Base-by-base conservation (phyloP, 2,329 filamentous ascomycete species). In the Botrytis paeoniae region DNA sequence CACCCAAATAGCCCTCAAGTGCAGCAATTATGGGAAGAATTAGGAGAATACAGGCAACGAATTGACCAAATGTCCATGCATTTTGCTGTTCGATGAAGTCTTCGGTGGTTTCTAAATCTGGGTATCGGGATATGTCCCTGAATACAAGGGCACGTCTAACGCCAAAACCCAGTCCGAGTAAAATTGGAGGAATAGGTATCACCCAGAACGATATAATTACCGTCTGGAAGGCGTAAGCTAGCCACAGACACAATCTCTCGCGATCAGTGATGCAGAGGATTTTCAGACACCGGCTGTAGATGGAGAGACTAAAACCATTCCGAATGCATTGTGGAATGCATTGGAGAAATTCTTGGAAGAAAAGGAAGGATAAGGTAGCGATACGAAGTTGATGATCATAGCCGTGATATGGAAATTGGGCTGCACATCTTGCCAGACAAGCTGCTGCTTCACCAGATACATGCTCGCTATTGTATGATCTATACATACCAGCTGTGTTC, bases 21-120 rank as follows among this genome's bases (percentile, higher is more conserved):
- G 57, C 69, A 29, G 69, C 59, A 43, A 70, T 48, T n/a, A 63
- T 5, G 3, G 69, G 69, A 45, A 70, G 39, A 5, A 63, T 5
- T 32, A 70, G 39, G 29, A 70, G 59, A 32, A 70, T 70, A 29
- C 57, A 62, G 2, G 69, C 45, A 48, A 70, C 57, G 5, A 70
- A 45, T 25, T 70, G 69, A 8, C 69, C 69, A 41, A 70, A 70
- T 51, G 43, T 70, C 69, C 69, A 70, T n/a, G 59, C 32, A 41
- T 63, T 63, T 16, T 70, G 69, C 16, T 39, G 41, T n/a, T n/a
- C n/a, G 29, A 70, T 20, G 25, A 70, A 70, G 35, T 70, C 43
- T 43, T 70, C 59, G n/a, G 59, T 43, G 35, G 51, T 22, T n/a
- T 63, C 16, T 22, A 70, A 51, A 4, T 32, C 69, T 5, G 69